Percentiles rank a stretch among this genome's conserved stretches.
Evolutionary conservation across 2,329 filamentous ascomycete genomes (phyloP).

Genomic region (Botryotinia narcissicola): DNA sequence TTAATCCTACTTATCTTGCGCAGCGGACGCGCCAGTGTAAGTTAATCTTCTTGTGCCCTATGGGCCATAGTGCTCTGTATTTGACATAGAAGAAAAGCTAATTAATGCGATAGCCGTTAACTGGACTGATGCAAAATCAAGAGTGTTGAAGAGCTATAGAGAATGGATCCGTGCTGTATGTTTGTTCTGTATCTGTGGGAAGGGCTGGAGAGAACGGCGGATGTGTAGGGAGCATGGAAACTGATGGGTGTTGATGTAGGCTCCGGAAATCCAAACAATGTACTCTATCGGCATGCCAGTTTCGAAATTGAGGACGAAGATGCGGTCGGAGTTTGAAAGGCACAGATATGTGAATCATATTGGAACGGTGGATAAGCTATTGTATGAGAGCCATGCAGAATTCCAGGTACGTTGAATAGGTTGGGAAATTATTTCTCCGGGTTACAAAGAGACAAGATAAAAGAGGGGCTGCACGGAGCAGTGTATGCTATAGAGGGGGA

Average conservation of each 20-base stretch:
- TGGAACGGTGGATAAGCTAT: slow-evolving; percentile 79
- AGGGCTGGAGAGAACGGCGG: not conserved
- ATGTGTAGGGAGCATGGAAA: not conserved
- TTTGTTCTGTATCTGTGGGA: not conserved
- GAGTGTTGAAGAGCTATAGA: slow-evolving; percentile 86
- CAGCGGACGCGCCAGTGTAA: slow-evolving; percentile 75
- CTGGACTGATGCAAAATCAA: slow-evolving; percentile 82
- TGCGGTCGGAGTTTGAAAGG: slow-evolving; percentile 95
- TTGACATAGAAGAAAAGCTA: slow-evolving; percentile 51
- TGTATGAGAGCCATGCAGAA: slow-evolving; percentile 89
- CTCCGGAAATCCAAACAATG: slow-evolving; percentile 95
- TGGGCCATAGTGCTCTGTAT: not conserved
- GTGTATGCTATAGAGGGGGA: not conserved
- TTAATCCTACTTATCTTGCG: slow-evolving; percentile 90
- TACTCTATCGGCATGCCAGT: slow-evolving; percentile 91
- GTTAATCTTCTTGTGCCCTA: slow-evolving; percentile 38
- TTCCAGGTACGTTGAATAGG: slow-evolving; percentile 68
- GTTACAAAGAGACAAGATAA: not conserved
- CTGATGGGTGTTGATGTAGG: slow-evolving; percentile 51
- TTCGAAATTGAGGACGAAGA: slow-evolving; percentile 83
- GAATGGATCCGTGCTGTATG: slow-evolving; percentile 95
- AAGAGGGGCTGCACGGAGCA: not conserved
- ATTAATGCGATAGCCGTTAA: slow-evolving; percentile 64
- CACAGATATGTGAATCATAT: slow-evolving; percentile 92
- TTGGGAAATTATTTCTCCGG: slow-evolving; percentile 8